Base-by-base conservation (phyloP, 768 basidiomycete species). In the Tephrocybe sp. region DNA sequence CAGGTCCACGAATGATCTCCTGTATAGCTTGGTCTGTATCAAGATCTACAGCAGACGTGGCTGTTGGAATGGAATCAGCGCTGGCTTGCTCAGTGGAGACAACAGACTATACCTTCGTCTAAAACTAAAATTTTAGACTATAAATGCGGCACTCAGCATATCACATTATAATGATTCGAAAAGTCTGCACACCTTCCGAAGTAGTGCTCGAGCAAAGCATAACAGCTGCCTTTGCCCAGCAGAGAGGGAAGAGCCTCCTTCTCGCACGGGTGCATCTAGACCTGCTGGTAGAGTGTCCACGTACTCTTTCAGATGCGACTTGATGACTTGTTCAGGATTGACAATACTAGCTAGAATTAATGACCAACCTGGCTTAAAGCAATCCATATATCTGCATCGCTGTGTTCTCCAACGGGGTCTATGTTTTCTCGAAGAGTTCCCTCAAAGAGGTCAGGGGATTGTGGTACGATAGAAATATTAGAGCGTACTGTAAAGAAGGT, bases 11-110 rank as follows among this genome's bases (percentile, higher is more conserved):
- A 40, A 96, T 88, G 55, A 93, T 92, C 10, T 85, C 83, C 71
- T 97, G 93, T 55, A 95, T 89, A 23, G 87, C 87, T 51, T 79
- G 79, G 63, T 96, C 93, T 8, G 92, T 95, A 62, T 95, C 91
- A 31, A 94, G 72, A 66, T 95, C 93, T 44, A 95, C 91, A 16
- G 92, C 91, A 33, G 86, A 90, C 5, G 92, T 95, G 2, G 92
- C 89, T 88, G 53, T 12, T 6, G 45, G 43, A 22, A 49, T 54
- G 5, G 19, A 42, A 13, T 49, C n/a, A 39, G 41, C 12, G 3
- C 12, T 19, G 9, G 5, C 9, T 39, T 5, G 8, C n/a, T 42
- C 31, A 42, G 39, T 4, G 12, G 12, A 11, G 5, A 32, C 36
- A 14, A 32, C 26, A 3, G 36, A n/a, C 10, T 59, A 56, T 60